These are phyloP conservation scores for Saturnispora diversa DNA, from an alignment of 805 yeast species.

Conservation along the genomic window DNA sequence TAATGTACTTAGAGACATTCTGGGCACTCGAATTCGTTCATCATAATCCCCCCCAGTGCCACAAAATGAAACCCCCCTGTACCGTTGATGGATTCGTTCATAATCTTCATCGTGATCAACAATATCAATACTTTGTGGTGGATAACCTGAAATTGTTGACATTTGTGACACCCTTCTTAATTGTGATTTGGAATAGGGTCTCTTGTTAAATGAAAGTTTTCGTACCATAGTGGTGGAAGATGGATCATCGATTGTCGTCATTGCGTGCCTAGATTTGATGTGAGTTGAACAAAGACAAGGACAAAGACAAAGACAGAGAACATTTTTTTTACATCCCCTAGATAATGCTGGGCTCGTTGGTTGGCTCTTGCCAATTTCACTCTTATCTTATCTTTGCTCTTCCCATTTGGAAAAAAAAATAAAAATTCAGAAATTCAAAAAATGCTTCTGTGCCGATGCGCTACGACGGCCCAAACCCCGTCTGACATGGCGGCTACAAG, in stretches of 20 bases:
- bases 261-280: not conserved
- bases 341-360: too few relatives aligned
- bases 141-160: slow-evolving; percentile 23
- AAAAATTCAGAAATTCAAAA: too few relatives aligned
- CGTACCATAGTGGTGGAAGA: slow-evolving; percentile 4
- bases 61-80: slow-evolving; percentile 24
- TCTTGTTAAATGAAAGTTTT: slow-evolving; percentile 27
- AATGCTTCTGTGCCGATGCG: too few relatives aligned
- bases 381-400: too few relatives aligned
- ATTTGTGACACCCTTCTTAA: slow-evolving; percentile 24
- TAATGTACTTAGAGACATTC: too few relatives aligned
- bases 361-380: too few relatives aligned
- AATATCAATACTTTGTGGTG: slow-evolving; percentile 27
- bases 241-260: not conserved
- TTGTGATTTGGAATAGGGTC: slow-evolving; percentile 19
- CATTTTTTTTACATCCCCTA: too few relatives aligned
- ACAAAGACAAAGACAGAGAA: too few relatives aligned
- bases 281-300: too few relatives aligned
- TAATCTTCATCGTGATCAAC: slow-evolving; percentile 27
- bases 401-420: too few relatives aligned
- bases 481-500: too few relatives aligned
- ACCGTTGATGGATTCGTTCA: slow-evolving; percentile 24
- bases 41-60: not conserved
- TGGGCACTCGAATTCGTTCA: not conserved
- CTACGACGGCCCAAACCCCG: too few relatives aligned